phyloP scores from a whole-genome alignment of 495 filamentous ascomycete genomes.

The Lasiosphaeriaceae sp. region DNA sequence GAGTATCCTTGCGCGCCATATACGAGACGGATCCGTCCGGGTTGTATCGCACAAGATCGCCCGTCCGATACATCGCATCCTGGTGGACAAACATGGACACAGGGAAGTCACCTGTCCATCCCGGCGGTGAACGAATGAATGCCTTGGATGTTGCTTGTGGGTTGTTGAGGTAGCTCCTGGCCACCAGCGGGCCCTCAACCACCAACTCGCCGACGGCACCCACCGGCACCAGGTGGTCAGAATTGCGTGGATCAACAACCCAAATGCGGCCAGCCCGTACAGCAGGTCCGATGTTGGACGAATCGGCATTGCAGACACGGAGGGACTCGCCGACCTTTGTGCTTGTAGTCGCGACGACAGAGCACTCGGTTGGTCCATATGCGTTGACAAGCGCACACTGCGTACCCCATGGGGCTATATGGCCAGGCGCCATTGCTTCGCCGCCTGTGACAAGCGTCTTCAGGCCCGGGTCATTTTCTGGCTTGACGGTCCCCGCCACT shows the following conservation, averaged over 20 bases:
- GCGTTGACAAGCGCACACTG: conserved; percentile 28
- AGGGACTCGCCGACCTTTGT: conserved; percentile 20
- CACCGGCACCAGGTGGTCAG: conserved; percentile 44
- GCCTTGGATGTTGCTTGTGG: conserved; percentile 28
- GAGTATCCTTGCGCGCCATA: conserved; percentile 36
- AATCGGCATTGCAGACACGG: conserved; percentile 11
- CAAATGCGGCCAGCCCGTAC: conserved; percentile 42
- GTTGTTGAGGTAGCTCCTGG: conserved; percentile 42
- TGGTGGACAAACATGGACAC: neutral
- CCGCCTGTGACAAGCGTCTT: conserved; percentile 24
- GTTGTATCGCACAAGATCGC: conserved; percentile 53
- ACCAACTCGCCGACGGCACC: conserved; percentile 45
- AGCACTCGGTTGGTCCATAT: conserved; percentile 49
- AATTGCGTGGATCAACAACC: conserved; percentile 52
- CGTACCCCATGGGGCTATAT: conserved; percentile 28
- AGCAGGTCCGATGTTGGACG: conserved; percentile 44
- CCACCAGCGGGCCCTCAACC: conserved; percentile 40
- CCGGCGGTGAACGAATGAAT: conserved; percentile 27
- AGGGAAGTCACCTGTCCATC: conserved; percentile 33
- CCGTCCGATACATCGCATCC: conserved; percentile 43
- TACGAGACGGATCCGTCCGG: conserved; percentile 27
- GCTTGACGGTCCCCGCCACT: conserved; percentile 35
- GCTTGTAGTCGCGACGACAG: conserved; percentile 28
- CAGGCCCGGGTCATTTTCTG: conserved; percentile 11
- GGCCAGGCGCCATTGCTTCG: conserved; percentile 20